Evolutionary conservation across 116 monocot species (phyloP), one percentile per base, ranked within the genome.

Genomic region (Phalaenopsis hybrid): DNA sequence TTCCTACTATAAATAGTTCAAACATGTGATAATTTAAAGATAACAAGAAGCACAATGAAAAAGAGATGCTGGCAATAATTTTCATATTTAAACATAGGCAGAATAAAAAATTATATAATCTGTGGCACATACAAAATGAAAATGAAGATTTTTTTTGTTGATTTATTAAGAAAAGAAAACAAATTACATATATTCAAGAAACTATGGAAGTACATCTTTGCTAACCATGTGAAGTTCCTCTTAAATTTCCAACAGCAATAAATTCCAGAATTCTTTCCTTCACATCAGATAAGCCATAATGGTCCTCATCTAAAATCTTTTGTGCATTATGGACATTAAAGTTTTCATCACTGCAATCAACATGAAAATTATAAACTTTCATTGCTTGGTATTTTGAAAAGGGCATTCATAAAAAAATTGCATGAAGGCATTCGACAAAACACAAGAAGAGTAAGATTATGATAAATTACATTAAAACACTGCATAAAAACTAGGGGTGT

Each of bases 251-350:
- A 81, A 99, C 99, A 25, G 99, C 99, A 82, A 99, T 95, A 83
- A 99, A 99, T 81, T 99, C 99, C 76, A 99, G 77, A 83, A 99
- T 99, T 83, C 99, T 91, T 78, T 99, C 99, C 78, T 99, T 99
- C 12, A 99, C 92, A 87, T 99, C 99, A 82, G 91, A 84, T 85
- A 99, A 88, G 80, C 99, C 95, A 89, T 99, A 99, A 85, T 99
- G 99, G 74, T 99, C 99, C 81, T 95, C 99, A 83, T 99, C 95
- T 63, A 99, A 83, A 70, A 99, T 95, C 79, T 81, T 86, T 87
- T 99, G 92, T 84, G 95, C 99, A 82, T 55, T 92, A 83, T 85
- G 85, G 16, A 99, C 95, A 86, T 99, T 89, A 84, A 99, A 99
- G 65, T 99, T 99, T 81, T 99, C 99, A 85, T 91, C 88, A 81